Conservation (phyloP, 176 grass and related monocot species). For the Oryza meyeriana region DNA sequence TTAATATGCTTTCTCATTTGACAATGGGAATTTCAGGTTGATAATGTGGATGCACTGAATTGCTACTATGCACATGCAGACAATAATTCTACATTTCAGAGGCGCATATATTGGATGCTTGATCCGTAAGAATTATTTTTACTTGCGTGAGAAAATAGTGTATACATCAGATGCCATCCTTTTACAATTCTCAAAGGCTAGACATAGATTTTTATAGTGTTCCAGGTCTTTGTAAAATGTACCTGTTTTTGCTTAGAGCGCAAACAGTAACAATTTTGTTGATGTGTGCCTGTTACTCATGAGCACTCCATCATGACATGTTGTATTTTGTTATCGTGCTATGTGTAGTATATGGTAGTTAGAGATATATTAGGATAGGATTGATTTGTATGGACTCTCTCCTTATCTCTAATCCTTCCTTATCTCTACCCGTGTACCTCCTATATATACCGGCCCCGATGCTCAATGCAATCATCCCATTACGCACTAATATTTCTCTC, state of each 20-base stretch:
- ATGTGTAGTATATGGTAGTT: background rate
- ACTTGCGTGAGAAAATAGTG: background rate
- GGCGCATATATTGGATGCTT: slow-evolving; percentile 94
- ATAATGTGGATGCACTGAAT: slow-evolving; percentile 51
- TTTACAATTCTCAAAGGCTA: background rate
- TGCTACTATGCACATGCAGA: slow-evolving; percentile 82
- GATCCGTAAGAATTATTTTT: slow-evolving; percentile 65
- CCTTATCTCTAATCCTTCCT: too few relatives aligned
- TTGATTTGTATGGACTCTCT: too few relatives aligned
- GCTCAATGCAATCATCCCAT: too few relatives aligned
- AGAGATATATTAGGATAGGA: too few relatives aligned
- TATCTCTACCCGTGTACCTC: too few relatives aligned
- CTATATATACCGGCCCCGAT: too few relatives aligned
- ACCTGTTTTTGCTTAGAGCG: background rate
- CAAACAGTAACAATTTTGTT: background rate
- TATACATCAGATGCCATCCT: background rate
- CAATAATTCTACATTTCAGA: slow-evolving; percentile 58
- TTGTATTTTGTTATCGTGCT: background rate
- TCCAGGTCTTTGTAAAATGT: background rate
- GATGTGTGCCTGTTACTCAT: background rate
- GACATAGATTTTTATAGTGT: background rate
- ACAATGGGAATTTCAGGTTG: slow-evolving; percentile 54
- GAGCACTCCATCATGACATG: background rate
- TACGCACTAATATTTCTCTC: too few relatives aligned
- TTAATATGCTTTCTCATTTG: slow-evolving; percentile 17